Evolutionary conservation across 768 basidiomycete genomes (phyloP).

Genomic region (Amanita muscaria): DNA sequence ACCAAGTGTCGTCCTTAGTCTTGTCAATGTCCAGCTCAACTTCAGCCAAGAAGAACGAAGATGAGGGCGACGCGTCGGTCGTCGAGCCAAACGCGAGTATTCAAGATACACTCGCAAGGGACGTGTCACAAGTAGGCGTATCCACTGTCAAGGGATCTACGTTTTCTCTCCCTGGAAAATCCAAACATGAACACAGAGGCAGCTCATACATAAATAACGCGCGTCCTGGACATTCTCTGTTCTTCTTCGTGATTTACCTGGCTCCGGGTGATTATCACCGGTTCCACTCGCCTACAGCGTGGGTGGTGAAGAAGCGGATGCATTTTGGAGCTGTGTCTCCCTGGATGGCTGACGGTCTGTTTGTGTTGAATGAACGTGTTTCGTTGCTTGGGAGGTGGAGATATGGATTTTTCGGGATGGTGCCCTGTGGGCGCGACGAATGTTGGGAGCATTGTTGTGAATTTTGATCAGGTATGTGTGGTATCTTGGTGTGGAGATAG

Average conservation of each 20-base stretch:
- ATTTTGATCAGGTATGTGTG: slow-evolving; percentile 81
- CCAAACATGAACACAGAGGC: slow-evolving; percentile 19
- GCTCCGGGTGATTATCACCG: slow-evolving; percentile 98
- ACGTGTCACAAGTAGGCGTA: slow-evolving; percentile 14
- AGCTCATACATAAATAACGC: slow-evolving; percentile 34
- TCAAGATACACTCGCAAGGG: too few species aligned
- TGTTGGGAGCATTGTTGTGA: slow-evolving; percentile 92
- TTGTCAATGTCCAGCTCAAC: slow-evolving; percentile 10
- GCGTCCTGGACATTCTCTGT: slow-evolving; percentile 75
- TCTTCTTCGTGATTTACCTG: slow-evolving; percentile 93
- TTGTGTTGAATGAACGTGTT: slow-evolving; percentile 97
- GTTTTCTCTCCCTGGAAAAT: slow-evolving; percentile 7
- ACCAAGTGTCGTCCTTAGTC: slow-evolving; percentile 21
- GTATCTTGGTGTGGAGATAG: too few species aligned
- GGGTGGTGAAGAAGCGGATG: slow-evolving; percentile 93
- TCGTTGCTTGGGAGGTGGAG: slow-evolving; percentile 92
- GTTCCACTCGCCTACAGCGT: slow-evolving; percentile 91
- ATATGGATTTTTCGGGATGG: slow-evolving; percentile 94
- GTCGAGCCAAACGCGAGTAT: slow-evolving; percentile 57
- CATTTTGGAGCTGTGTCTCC: slow-evolving; percentile 98
- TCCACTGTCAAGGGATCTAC: background rate
- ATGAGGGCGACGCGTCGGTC: slow-evolving; percentile 75
- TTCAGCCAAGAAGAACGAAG: slow-evolving; percentile 50
- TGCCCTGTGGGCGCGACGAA: slow-evolving; percentile 98
- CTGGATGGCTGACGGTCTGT: slow-evolving; percentile 92